A percentile compares a stretch with the other conserved stretches of the same genome.
phyloP scores from a whole-genome alignment of 257 asterid species.

The Apocynum venetum region DNA sequence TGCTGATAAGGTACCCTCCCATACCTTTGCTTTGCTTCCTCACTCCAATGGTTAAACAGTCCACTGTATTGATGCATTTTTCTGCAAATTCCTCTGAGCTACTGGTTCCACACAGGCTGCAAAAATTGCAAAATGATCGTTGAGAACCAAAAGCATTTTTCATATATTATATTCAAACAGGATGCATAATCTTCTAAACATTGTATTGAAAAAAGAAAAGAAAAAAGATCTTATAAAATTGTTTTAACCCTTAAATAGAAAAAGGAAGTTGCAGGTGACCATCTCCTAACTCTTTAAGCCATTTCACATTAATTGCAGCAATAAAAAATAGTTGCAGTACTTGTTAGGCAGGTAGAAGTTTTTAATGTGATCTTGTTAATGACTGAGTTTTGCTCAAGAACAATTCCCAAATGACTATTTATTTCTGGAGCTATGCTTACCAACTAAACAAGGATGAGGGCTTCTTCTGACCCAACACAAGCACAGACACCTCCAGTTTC shows the following conservation, averaged over 20 bases:
- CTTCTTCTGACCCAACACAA: slow-evolving; percentile 72
- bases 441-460: slow-evolving; percentile 54
- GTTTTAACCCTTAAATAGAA: not conserved
- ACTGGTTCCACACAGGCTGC: slow-evolving; percentile 61
- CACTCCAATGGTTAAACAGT: slow-evolving; percentile 88
- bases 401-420: not conserved
- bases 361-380: not conserved
- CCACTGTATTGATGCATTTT: slow-evolving; percentile 59
- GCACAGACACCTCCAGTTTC: slow-evolving; percentile 88
- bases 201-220: too few relatives aligned
- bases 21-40: slow-evolving; percentile 73
- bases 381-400: not conserved
- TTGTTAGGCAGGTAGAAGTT: not conserved
- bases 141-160: too few relatives aligned
- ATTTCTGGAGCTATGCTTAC: slow-evolving; percentile 22
- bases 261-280: not conserved
- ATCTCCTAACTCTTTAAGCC: too few relatives aligned
- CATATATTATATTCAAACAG: too few relatives aligned
- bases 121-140: too few relatives aligned
- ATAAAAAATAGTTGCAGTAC: too few relatives aligned
- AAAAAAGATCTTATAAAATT: too few relatives aligned
- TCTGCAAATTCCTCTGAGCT: slow-evolving; percentile 68
- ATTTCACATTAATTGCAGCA: too few relatives aligned
- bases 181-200: too few relatives aligned
- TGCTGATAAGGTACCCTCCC: slow-evolving; percentile 88